These are phyloP conservation scores for Mortierella sp. DNA, from an alignment of 371 early-diverging fungal genomes.

Conservation along the genomic window DNA sequence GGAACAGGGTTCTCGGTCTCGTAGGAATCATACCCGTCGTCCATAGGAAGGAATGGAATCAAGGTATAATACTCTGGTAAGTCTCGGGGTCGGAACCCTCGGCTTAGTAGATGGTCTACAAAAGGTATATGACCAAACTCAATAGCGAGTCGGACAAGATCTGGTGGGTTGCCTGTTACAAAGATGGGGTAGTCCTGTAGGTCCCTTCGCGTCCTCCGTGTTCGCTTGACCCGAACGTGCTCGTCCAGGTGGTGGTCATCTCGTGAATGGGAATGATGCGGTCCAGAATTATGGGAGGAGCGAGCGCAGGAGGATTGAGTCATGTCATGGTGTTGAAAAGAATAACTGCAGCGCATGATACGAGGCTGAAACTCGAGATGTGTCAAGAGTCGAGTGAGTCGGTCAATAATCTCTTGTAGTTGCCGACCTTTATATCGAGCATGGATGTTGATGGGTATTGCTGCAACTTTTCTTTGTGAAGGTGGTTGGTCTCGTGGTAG, in stretches of 20 bases:
- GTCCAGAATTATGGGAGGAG: neutral
- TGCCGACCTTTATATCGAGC: conserved; percentile 27
- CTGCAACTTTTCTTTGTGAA: neutral
- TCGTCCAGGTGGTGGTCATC: neutral
- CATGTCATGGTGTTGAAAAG: conserved; percentile 27
- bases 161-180: conserved; percentile 49
- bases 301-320: neutral
- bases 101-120: conserved; percentile 38
- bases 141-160: conserved; percentile 41
- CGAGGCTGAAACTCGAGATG: conserved; percentile 51
- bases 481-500: neutral
- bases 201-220: conserved; percentile 38
- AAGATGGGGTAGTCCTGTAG: conserved; percentile 49
- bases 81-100: conserved; percentile 48
- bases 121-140: conserved; percentile 51
- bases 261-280: neutral
- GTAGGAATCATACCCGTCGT: neutral
- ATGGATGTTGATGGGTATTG: conserved; percentile 17
- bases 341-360: conserved; percentile 46
- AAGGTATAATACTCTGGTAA: conserved; percentile 38
- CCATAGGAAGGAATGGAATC: conserved; percentile 27
- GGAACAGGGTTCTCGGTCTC: no score
- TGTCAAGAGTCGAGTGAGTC: conserved; percentile 23
- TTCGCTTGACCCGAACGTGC: conserved; percentile 3
- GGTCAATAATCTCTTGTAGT: conserved; percentile 27